phyloP scores from a whole-genome alignment of 1,284 basidiomycete genomes.

The Leccinum insolens region DNA sequence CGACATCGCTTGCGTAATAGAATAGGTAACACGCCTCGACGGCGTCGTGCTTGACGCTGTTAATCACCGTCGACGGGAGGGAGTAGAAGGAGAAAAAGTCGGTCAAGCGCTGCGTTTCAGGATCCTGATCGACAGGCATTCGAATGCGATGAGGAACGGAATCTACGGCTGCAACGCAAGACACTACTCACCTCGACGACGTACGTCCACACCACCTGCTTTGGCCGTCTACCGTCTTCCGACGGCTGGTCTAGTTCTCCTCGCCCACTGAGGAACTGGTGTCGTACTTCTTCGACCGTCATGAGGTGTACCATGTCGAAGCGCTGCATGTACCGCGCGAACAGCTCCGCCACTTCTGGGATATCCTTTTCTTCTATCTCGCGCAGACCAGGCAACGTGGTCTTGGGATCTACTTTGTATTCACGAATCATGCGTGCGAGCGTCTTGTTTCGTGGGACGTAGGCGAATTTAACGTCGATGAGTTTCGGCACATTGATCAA shows the following conservation, averaged over 20 bases:
- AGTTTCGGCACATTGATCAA: slow-evolving; percentile 92
- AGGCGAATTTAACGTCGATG: slow-evolving; percentile 90
- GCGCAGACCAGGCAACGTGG: slow-evolving; percentile 67
- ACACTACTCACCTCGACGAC: slow-evolving; percentile 80
- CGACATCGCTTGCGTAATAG: slow-evolving; percentile 81
- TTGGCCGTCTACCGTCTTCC: slow-evolving; percentile 57
- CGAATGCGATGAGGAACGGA: slow-evolving; percentile 1
- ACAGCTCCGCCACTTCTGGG: slow-evolving; percentile 72
- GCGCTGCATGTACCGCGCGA: slow-evolving; percentile 80
- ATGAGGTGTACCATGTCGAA: slow-evolving; percentile 87
- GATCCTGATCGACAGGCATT: slow-evolving; percentile 57
- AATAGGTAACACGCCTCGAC: slow-evolving; percentile 93
- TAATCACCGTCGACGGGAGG: slow-evolving; percentile 89
- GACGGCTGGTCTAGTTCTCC: slow-evolving; percentile 64
- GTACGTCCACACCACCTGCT: slow-evolving; percentile 95
- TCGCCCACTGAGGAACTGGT: slow-evolving; percentile 87
- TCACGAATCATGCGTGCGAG: slow-evolving; percentile 83
- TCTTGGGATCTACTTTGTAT: slow-evolving; percentile 66
- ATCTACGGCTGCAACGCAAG: slow-evolving; percentile 15
- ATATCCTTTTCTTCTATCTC: slow-evolving; percentile 90
- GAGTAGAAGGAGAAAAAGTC: slow-evolving; percentile 98
- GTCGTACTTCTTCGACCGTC: slow-evolving; percentile 79
- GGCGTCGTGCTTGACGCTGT: slow-evolving; percentile 59
- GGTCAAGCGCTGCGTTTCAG: slow-evolving; percentile 81
- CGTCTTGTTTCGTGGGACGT: slow-evolving; percentile 82